phyloP scores from a whole-genome alignment of 2,329 filamentous ascomycete species.

The Penicillium decumbens region DNA sequence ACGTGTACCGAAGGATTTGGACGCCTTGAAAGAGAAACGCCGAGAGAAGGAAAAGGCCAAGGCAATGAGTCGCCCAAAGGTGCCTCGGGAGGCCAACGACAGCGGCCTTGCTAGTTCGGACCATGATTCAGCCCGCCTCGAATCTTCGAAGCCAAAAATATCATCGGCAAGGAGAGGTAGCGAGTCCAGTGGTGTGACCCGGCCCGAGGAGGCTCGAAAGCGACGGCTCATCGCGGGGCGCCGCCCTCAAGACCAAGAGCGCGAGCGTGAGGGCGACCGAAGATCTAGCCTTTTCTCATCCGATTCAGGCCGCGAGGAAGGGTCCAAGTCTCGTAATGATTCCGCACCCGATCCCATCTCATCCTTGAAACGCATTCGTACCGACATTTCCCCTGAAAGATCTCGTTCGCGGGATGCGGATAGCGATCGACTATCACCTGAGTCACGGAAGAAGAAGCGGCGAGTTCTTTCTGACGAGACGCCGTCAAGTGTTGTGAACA shows the following conservation, averaged over 20 bases:
- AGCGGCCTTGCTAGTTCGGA: constrained; percentile 29
- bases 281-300: constrained; percentile 39
- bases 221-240: constrained; percentile 41
- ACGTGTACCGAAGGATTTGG: constrained; percentile 22
- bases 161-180: constrained; percentile 27
- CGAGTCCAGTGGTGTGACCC: constrained; percentile 26
- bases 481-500: constrained; percentile 29
- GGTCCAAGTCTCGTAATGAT: constrained; percentile 29
- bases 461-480: constrained; percentile 41
- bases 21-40: constrained; percentile 25
- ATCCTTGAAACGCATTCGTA: constrained; percentile 40
- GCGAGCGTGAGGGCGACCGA: constrained; percentile 33
- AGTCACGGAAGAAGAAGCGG: constrained; percentile 42
- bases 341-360: constrained; percentile 22
- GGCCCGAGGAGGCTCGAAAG: constrained; percentile 36
- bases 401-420: constrained; percentile 35
- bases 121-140: constrained; percentile 28
- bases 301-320: constrained; percentile 40
- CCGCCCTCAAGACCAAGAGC: constrained; percentile 39
- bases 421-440: constrained; percentile 28
- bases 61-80: constrained; percentile 21
- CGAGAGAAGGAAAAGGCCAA: constrained; percentile 29
- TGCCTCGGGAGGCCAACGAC: constrained; percentile 23
- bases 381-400: constrained; percentile 41
- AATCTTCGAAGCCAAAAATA: constrained; percentile 29